Evolutionary conservation across 495 filamentous ascomycete species (phyloP).

Genomic region (Podospora conica): DNA sequence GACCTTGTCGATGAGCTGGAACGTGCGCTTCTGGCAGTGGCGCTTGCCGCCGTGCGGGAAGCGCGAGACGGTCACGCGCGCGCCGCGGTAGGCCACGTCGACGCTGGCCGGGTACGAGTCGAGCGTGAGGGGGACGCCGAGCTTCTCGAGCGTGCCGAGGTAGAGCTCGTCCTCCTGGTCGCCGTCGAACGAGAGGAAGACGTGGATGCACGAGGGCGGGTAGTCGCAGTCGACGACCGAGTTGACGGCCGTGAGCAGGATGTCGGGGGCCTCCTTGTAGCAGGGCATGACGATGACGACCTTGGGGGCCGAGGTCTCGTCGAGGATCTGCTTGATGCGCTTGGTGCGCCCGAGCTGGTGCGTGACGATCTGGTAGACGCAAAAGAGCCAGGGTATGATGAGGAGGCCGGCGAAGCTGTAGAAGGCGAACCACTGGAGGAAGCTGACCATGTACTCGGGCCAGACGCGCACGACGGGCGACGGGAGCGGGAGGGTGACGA

Average conservation of each 20-base stretch:
- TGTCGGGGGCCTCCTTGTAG: slow-evolving; percentile 84
- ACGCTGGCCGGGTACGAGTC: slow-evolving; percentile 83
- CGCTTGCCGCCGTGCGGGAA: slow-evolving; percentile 94
- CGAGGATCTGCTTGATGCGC: slow-evolving; percentile 74
- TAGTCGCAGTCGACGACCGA: slow-evolving; percentile 95
- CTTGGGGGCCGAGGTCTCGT: slow-evolving; percentile 83
- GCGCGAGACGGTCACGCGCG: slow-evolving; percentile 83
- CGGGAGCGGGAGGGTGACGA: slow-evolving; percentile 88
- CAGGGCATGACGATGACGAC: slow-evolving; percentile 97
- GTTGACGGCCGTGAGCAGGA: slow-evolving; percentile 83
- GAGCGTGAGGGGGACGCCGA: slow-evolving; percentile 74
- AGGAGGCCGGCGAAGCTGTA: slow-evolving; percentile 86
- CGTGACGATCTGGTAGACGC: slow-evolving; percentile 83
- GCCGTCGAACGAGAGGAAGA: slow-evolving; percentile 95
- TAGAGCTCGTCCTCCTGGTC: slow-evolving; percentile 84
- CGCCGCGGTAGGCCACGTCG: slow-evolving; percentile 76
- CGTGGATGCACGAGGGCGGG: slow-evolving; percentile 85
- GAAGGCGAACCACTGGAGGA: slow-evolving; percentile 94
- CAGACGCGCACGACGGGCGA: slow-evolving; percentile 61
- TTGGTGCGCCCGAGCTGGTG: slow-evolving; percentile 75
- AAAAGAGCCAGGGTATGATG: slow-evolving; percentile 87
- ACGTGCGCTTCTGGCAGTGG: slow-evolving; percentile 89
- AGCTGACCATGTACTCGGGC: slow-evolving; percentile 55
- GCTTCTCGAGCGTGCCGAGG: slow-evolving; percentile 77
- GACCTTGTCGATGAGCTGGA: slow-evolving; percentile 89